Conservation (phyloP, 164 flowering plant species). For the Akebia trifoliata region DNA sequence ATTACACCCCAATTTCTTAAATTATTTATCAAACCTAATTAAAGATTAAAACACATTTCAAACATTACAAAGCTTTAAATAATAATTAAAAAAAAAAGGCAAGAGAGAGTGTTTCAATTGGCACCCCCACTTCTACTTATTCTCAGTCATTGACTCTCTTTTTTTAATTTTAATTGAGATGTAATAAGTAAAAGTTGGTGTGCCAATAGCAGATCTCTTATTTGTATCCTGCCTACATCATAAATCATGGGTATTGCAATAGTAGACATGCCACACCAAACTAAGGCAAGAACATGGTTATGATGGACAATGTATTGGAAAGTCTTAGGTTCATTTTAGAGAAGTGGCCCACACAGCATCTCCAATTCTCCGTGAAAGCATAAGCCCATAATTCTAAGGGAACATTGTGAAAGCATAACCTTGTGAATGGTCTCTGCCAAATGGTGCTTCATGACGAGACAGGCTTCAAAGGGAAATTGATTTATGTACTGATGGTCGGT, state of each 20-base stretch:
- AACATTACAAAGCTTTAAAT: too few relatives aligned
- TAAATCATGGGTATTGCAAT: not conserved
- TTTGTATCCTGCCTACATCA: not conserved
- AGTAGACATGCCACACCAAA: not conserved
- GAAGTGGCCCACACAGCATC: not conserved
- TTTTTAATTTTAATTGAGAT: too few relatives aligned
- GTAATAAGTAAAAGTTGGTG: too few relatives aligned
- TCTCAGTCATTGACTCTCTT: too few relatives aligned
- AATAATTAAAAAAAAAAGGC: not conserved
- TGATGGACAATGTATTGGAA: conserved; percentile 2
- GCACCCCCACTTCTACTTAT: too few relatives aligned
- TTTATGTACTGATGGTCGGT: conserved; percentile 77
- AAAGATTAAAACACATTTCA: too few relatives aligned
- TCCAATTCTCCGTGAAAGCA: not conserved
- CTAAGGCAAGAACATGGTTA: not conserved
- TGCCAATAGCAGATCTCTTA: too few relatives aligned
- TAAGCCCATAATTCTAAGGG: not conserved
- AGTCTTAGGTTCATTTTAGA: not conserved
- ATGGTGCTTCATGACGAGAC: conserved; percentile 99
- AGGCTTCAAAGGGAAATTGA: conserved; percentile 96
- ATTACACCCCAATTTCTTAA: too few relatives aligned
- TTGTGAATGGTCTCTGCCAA: conserved; percentile 86
- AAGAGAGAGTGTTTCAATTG: too few relatives aligned
- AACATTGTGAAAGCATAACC: conserved; percentile 33
- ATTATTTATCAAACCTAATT: too few relatives aligned